Evolutionary conservation across 2,329 filamentous ascomycete species (phyloP).

Genomic region (Claviceps sp.): DNA sequence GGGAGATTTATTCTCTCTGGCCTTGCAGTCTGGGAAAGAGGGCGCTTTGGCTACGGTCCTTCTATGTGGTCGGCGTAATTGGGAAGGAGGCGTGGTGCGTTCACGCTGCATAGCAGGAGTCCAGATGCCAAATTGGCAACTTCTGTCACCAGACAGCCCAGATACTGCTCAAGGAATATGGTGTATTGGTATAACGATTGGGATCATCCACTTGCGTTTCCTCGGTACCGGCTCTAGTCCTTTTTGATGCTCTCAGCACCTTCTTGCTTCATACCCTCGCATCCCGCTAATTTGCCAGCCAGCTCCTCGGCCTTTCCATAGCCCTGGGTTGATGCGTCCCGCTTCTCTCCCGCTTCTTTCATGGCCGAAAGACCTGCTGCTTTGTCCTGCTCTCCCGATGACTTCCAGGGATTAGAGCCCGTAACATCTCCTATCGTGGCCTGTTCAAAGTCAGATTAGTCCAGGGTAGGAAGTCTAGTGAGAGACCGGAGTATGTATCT

Average conservation of each 20-base stretch:
- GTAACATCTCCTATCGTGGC: conserved; percentile 46
- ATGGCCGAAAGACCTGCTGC: conserved; percentile 46
- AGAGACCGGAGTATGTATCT: too few species aligned
- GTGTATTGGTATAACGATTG: too few species aligned
- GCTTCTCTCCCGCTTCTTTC: conserved; percentile 43
- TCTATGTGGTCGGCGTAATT: neutral
- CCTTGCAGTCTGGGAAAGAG: neutral
- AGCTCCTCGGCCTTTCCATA: conserved; percentile 52
- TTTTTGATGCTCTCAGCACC: conserved; percentile 36
- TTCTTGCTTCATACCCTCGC: conserved; percentile 56
- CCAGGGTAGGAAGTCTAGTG: neutral
- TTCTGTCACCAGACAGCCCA: neutral
- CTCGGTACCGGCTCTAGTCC: conserved; percentile 7
- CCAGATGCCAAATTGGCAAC: neutral
- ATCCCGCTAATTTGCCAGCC: conserved; percentile 49
- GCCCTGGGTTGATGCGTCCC: conserved; percentile 38
- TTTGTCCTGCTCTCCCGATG: conserved; percentile 51
- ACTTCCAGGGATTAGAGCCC: conserved; percentile 48
- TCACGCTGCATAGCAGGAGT: neutral
- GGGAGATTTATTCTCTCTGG: neutral
- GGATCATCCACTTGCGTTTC: neutral
- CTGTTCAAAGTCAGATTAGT: conserved; percentile 20
- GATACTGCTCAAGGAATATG: too few species aligned
- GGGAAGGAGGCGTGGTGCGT: neutral
- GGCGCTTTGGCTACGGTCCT: neutral